Conservation (phyloP, 805 yeast species). For the Ogataea pignaliae region DNA sequence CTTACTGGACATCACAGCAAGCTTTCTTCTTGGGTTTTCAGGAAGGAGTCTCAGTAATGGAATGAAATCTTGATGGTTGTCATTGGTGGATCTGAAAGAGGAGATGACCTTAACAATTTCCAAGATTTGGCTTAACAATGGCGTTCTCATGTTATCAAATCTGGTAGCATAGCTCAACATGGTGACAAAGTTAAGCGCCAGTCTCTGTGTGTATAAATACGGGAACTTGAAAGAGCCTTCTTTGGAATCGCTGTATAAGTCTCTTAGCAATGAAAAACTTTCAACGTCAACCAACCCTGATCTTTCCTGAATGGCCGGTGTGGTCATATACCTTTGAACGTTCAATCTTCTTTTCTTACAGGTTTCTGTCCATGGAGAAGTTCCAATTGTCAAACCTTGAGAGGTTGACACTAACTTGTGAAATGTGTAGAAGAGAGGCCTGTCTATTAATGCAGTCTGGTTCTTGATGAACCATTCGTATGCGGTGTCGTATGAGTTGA, state of each 20-base stretch:
- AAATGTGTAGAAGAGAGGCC: slow-evolving; percentile 21
- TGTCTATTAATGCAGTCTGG: slow-evolving; percentile 16
- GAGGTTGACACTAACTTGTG: slow-evolving; percentile 24
- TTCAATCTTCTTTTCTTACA: slow-evolving; percentile 33
- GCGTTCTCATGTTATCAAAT: slow-evolving; percentile 27
- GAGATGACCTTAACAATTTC: slow-evolving; percentile 28
- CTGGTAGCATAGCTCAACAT: slow-evolving; percentile 38
- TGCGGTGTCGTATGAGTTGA: slow-evolving; percentile 15
- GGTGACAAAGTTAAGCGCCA: slow-evolving; percentile 35
- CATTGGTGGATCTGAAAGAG: slow-evolving; percentile 32
- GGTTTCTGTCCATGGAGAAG: slow-evolving; percentile 39
- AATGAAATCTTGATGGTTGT: slow-evolving; percentile 34
- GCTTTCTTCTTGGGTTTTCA: slow-evolving; percentile 22
- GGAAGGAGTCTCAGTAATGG: slow-evolving; percentile 31
- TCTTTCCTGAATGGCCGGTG: slow-evolving; percentile 33
- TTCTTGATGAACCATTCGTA: slow-evolving; percentile 20
- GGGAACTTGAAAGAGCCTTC: slow-evolving; percentile 16
- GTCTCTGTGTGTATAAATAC: slow-evolving; percentile 29
- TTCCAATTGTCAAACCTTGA: slow-evolving; percentile 38
- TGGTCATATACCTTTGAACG: slow-evolving; percentile 35
- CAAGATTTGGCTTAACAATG: slow-evolving; percentile 27
- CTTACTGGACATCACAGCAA: slow-evolving; percentile 24
- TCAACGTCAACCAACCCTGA: slow-evolving; percentile 32
- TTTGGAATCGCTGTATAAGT: slow-evolving; percentile 16
- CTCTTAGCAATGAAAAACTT: slow-evolving; percentile 28